Percentiles rank a stretch among this genome's conserved stretches.
These are phyloP conservation scores for Musa acuminata DNA, from an alignment of 176 grass and related monocot genomes.

Conservation along the genomic window DNA sequence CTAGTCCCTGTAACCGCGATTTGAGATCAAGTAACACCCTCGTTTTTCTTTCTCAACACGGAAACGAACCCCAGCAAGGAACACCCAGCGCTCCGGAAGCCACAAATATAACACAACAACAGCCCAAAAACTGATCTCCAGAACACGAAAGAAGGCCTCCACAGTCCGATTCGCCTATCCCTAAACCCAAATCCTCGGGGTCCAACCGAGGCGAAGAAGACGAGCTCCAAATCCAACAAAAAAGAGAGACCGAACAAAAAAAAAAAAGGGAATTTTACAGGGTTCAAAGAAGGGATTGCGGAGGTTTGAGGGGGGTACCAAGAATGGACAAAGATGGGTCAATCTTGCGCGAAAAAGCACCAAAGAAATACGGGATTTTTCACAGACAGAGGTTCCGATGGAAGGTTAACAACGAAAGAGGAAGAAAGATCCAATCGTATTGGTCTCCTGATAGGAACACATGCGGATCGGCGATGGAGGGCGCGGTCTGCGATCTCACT, in stretches of 20 bases:
- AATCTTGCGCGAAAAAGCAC: background rate
- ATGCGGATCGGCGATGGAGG: background rate
- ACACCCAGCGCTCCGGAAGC: background rate
- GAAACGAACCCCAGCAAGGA: background rate
- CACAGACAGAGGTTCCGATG: too few species aligned
- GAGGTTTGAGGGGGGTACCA: background rate
- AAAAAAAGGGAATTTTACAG: background rate
- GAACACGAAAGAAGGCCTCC: background rate
- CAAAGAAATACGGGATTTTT: background rate
- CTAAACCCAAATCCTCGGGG: background rate
- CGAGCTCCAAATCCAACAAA: background rate
- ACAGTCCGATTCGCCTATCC: background rate
- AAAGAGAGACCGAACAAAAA: background rate
- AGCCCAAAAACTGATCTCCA: background rate
- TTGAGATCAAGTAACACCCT: background rate
- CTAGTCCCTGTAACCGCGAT: background rate
- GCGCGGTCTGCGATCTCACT: background rate
- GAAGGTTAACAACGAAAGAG: background rate
- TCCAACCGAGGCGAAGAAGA: background rate
- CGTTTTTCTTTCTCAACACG: background rate
- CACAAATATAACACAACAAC: background rate
- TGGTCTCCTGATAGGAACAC: background rate
- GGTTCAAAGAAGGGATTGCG: constrained; percentile 6
- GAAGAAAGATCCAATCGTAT: background rate
- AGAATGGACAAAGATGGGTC: background rate